Evolutionary conservation across 192 early-diverging fungal genomes (phyloP).

Genomic region (Helicostylum pulchrum): DNA sequence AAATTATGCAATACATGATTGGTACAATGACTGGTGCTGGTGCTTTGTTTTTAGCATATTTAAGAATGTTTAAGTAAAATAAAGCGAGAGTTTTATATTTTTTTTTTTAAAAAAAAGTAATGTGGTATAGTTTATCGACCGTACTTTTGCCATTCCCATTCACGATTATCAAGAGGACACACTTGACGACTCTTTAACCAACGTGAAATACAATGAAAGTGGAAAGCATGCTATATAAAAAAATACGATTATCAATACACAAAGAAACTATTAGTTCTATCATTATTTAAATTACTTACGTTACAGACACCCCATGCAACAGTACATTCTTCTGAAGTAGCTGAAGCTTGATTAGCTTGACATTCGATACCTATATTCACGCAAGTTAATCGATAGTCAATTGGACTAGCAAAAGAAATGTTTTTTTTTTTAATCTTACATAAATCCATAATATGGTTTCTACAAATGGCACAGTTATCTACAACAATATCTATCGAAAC

Average conservation of each 20-base stretch:
- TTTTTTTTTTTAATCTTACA: constrained; percentile 63
- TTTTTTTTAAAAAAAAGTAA: too few species aligned
- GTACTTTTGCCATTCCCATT: constrained; percentile 98
- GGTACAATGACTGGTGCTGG: constrained; percentile 79
- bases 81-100: neutral
- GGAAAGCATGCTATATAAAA: constrained; percentile 85
- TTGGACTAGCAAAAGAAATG: neutral
- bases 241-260: neutral
- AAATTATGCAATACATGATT: constrained; percentile 78
- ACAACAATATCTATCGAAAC: constrained; percentile 84
- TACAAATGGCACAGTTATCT: constrained; percentile 98
- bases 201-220: constrained; percentile 96
- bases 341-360: constrained; percentile 95
- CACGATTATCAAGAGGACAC: constrained; percentile 96
- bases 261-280: neutral
- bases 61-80: constrained; percentile 48
- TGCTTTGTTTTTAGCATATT: constrained; percentile 65
- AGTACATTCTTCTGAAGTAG: constrained; percentile 89
- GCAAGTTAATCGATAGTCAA: too few species aligned
- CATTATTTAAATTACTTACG: constrained; percentile 46
- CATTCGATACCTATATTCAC: constrained; percentile 80
- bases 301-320: constrained; percentile 97
- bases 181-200: constrained; percentile 97
- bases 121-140: constrained; percentile 22
- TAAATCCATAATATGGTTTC: constrained; percentile 99